Conservation (phyloP, 495 filamentous ascomycete genomes). For the Penicillium cosmopolitanum region DNA sequence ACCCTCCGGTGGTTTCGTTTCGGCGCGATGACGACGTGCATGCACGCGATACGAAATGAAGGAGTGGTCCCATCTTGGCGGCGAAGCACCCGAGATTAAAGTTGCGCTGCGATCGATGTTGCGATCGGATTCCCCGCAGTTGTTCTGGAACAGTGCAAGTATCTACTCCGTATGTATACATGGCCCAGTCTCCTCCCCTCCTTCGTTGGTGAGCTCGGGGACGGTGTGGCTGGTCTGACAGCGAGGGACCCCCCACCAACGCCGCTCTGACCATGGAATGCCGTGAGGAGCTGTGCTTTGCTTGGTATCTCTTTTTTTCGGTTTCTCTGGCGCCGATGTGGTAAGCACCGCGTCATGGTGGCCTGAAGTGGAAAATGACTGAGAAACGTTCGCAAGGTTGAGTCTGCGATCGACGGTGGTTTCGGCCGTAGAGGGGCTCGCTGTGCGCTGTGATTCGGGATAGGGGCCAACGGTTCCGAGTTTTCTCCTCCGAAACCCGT, state of each 20-base stretch:
- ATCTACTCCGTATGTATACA: no score
- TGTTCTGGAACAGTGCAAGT: constrained; percentile 6
- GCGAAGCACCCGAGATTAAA: constrained; percentile 25
- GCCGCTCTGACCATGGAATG: constrained; percentile 3
- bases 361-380: constrained; percentile 3
- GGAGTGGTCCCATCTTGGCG: constrained; percentile 12
- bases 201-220: background rate
- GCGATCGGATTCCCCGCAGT: constrained; percentile 28
- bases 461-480: constrained; percentile 30
- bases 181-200: background rate
- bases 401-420: constrained; percentile 21
- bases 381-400: constrained; percentile 11
- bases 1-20: constrained; percentile 11
- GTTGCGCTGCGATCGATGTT: constrained; percentile 21
- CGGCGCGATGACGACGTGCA: constrained; percentile 24
- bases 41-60: constrained; percentile 18
- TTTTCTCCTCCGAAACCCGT: constrained; percentile 34
- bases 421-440: constrained; percentile 29
- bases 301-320: background rate
- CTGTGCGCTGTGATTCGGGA: constrained; percentile 30
- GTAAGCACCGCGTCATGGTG: constrained; percentile 3
- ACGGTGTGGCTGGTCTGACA: constrained; percentile 1
- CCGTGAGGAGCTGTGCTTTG: background rate
- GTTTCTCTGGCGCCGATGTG: background rate
- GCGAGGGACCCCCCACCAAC: background rate